Evolutionary conservation across 2,329 filamentous ascomycete genomes (phyloP).

Genomic region (Xylariaceae sp.): DNA sequence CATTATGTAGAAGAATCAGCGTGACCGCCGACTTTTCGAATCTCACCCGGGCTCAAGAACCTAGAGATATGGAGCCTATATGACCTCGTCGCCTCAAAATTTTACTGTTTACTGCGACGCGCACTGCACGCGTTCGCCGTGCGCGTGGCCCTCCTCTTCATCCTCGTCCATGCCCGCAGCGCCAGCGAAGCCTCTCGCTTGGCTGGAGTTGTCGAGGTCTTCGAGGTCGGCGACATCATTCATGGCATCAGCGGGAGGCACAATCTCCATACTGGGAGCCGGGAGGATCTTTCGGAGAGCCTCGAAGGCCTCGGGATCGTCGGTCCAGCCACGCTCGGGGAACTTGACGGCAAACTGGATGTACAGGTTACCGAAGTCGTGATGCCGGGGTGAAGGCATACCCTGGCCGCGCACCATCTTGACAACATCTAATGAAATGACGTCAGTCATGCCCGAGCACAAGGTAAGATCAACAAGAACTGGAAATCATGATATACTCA

Average conservation of each 20-base stretch:
- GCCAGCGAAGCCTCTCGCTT: slow-evolving; percentile 63
- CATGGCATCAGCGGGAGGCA: slow-evolving; percentile 80
- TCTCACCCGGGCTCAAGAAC: slow-evolving; percentile 7
- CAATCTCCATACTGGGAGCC: slow-evolving; percentile 54
- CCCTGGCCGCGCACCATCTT: slow-evolving; percentile 95
- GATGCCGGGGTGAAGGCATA: slow-evolving; percentile 94
- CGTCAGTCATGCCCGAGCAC: slow-evolving; percentile 20
- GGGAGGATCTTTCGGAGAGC: slow-evolving; percentile 83
- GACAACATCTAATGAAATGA: slow-evolving; percentile 60
- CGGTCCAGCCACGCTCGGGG: slow-evolving; percentile 69
- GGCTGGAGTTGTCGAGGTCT: slow-evolving; percentile 68
- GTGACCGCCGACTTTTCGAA: slow-evolving; percentile 12
- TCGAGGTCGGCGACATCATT: slow-evolving; percentile 84
- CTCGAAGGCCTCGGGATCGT: slow-evolving; percentile 65
- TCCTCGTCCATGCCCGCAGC: slow-evolving; percentile 64
- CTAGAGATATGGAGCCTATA: slow-evolving; percentile 11
- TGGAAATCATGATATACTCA: slow-evolving; percentile 42
- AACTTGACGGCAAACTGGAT: slow-evolving; percentile 98
- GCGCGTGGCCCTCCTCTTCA: slow-evolving; percentile 68
- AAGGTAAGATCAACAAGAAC: neutral
- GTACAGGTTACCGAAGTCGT: slow-evolving; percentile 93
- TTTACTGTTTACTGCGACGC: slow-evolving; percentile 64
- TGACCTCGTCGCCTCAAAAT: neutral
- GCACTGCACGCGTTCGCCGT: slow-evolving; percentile 77
- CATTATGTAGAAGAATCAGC: slow-evolving; percentile 3